Evolutionary conservation across 352 stramenopile species (phyloP), one percentile per base, ranked within the genome.

Genomic region (Thraustotheca clavata): DNA sequence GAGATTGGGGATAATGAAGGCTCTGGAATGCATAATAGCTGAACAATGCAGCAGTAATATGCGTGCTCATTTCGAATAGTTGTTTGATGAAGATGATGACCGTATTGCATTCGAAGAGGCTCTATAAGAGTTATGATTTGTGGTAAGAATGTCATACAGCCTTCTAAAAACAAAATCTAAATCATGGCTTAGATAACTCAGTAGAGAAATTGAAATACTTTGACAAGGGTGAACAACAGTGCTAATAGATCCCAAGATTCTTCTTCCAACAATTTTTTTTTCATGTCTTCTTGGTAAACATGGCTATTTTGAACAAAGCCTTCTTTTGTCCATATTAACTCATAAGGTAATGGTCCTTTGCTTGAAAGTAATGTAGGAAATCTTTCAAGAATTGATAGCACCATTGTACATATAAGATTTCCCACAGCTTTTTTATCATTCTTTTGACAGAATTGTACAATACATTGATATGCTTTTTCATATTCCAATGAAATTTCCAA

Each of bases 11-110:
- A n/a, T 32, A 57, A 20, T 34, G 31, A 20, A n/a, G 24, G 32
- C 11, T 12, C 8, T 4, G 70, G n/a, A 18, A 91, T 61, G 0
- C 74, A 82, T 3, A 97, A 68, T 9, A 96, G 62, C 49, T 96
- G 87, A 0, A 73, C 70, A n/a, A 96, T 93, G 61, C 83, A 91
- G 27, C 71, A 71, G 61, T 96, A 96, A 69, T 96, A 96, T 2
- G 87, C 88, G 16, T 91, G 78, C 47, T 94, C 86, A 40, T 94
- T 93, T 35, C 84, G 80, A 46, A 97, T 87, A 9, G 70, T 76
- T 18, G 87, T 97, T 24, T 74, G 73, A 70, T 97, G 83, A 4
- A 96, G 69, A 34, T 83, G 71, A 20, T 69, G 71, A 27, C 76
- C 74, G n/a, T 31, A 60, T 22, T 4, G n/a, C 8, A 71, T 22